Conservation (phyloP, 2,329 filamentous ascomycete species). For the Penicillium paneum region DNA sequence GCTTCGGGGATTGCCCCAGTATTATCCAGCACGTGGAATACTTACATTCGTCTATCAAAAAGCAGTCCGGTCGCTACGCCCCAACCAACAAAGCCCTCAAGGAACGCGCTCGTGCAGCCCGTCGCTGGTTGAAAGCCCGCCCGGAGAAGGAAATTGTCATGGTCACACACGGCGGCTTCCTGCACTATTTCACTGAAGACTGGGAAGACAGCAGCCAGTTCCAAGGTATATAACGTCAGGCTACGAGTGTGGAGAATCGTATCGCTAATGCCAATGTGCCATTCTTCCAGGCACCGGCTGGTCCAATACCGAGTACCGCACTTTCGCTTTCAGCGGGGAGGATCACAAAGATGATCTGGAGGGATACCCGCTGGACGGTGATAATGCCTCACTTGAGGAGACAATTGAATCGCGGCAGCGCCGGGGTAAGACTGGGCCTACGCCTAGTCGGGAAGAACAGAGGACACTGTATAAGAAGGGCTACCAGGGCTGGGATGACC, state of each 20-base stretch:
- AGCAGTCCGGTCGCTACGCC: constrained; percentile 41
- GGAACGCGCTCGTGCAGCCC: constrained; percentile 58
- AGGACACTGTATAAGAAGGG: constrained; percentile 39
- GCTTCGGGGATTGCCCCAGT: neutral
- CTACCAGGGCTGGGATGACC: constrained; percentile 44
- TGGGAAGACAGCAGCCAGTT: constrained; percentile 60
- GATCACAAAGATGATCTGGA: constrained; percentile 49
- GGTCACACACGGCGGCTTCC: constrained; percentile 77
- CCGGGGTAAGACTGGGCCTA: constrained; percentile 38
- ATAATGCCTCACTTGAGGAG: constrained; percentile 43
- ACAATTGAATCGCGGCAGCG: constrained; percentile 42
- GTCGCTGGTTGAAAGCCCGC: constrained; percentile 54
- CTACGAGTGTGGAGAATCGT: neutral
- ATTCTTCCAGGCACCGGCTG: constrained; percentile 62
- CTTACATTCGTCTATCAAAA: neutral
- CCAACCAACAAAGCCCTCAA: constrained; percentile 54
- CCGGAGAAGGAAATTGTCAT: constrained; percentile 67
- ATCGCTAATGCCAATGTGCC: neutral
- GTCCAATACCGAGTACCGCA: constrained; percentile 69
- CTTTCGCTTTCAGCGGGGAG: constrained; percentile 61
- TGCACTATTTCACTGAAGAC: constrained; percentile 83
- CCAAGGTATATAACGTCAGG: constrained; percentile 37
- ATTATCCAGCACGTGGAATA: neutral
- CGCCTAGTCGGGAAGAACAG: constrained; percentile 37
- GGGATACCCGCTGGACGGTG: constrained; percentile 34